A percentile compares a stretch with the other conserved stretches of the same genome.
These are phyloP conservation scores for Lachnellula arida DNA, from an alignment of 2,329 filamentous ascomycete genomes.

Conservation along the genomic window DNA sequence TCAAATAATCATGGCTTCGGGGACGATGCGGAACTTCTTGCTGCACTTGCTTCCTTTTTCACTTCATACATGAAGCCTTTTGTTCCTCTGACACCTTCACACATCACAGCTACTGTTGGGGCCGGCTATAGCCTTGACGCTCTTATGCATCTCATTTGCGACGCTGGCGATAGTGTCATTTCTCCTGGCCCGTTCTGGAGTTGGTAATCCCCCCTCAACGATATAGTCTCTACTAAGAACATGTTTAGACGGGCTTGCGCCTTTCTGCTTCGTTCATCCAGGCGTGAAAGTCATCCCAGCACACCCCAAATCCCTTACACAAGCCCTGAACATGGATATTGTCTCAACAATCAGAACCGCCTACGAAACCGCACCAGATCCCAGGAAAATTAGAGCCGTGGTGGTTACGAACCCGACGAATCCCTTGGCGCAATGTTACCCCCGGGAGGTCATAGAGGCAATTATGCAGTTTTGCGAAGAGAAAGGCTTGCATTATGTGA, in stretches of 20 bases:
- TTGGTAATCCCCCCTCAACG: neutral
- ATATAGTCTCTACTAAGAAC: neutral
- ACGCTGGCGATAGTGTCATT: neutral
- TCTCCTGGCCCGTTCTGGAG: neutral
- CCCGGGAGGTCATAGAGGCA: slow-evolving; percentile 23
- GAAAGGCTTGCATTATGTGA: neutral
- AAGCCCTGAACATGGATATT: neutral
- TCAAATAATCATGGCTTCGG: neutral
- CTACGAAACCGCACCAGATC: neutral
- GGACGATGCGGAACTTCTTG: neutral
- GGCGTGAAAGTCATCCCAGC: neutral
- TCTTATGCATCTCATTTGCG: neutral
- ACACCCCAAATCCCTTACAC: neutral
- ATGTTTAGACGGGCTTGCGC: neutral
- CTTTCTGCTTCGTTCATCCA: neutral
- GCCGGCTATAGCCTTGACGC: neutral
- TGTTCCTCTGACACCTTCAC: neutral
- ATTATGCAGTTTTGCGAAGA: slow-evolving; percentile 36
- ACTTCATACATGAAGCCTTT: neutral
- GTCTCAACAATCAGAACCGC: neutral
- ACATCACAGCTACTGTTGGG: neutral
- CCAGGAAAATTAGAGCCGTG: slow-evolving; percentile 33
- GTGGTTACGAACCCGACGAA: slow-evolving; percentile 36
- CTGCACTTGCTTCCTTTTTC: neutral
- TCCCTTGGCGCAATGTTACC: slow-evolving; percentile 22